Evolutionary conservation across 2,329 filamentous ascomycete genomes (phyloP), one percentile per base, ranked within the genome.

Genomic region (Leptodontidium sp.): DNA sequence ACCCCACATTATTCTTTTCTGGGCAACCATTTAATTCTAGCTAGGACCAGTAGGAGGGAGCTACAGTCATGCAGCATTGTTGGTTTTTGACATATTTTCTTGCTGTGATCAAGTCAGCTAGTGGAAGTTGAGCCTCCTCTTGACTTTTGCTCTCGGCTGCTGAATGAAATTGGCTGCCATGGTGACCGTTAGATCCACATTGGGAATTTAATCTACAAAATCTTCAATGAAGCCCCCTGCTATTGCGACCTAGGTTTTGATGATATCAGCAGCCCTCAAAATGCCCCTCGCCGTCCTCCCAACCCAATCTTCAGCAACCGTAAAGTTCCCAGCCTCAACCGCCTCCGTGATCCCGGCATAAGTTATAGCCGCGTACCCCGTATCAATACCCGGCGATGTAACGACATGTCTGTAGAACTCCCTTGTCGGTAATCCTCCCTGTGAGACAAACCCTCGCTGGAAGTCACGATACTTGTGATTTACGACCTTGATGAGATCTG

Each of bases 361-460:
- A 11, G 61, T 52, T 8, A 67, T 59, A 21, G 49, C 65, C 32
- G 52, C 59, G 49, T 67, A 67, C 9, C 58, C 65, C 11, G 55
- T 53, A 52, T 61, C 55, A 9, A 67, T 14, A 1, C 65, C 58
- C 12, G 65, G 65, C 11, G 59, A 40, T 24, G 55, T 62, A 38
- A 66, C 59, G n/a, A 67, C 55, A 64, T 67, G 59, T 55, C 49
- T 63, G 47, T 58, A 67, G 17, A 52, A 67, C 21, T 67, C 59
- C 38, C 59, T 53, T 4, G 49, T 61, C 21, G 50, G 52, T n/a
- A 67, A 45, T 1, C 65, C 65, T 21, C 66, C 61, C 21, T 68
- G 43, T 14, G 35, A 35, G 26, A 68, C 38, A 26, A 64, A 68
- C 1, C 66, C 66, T 2, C 40, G 43, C 43, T 68, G 52, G 14